Evolutionary conservation across 2,329 filamentous ascomycete species (phyloP), one percentile per base, ranked within the genome.

Genomic region (Calonectria hongkongensis): DNA sequence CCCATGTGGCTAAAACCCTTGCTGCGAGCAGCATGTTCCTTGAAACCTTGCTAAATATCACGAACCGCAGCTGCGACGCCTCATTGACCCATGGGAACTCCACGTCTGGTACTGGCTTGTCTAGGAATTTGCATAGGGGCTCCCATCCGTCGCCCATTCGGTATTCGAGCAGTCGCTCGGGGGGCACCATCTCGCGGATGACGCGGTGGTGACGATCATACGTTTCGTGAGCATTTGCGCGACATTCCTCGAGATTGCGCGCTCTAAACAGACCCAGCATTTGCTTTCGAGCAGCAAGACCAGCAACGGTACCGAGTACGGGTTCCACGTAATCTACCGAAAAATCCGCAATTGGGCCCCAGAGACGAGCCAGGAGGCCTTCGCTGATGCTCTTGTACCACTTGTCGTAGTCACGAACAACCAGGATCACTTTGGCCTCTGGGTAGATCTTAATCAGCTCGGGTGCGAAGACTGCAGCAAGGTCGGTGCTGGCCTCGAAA

Each of bases 51-150:
- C 51, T 72, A 0, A 41, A 21, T 1, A 79, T 64, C 7, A 66
- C 47, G 0, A 58, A 71, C 25, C 67, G 60, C 28, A 81, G n/a
- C 51, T 76, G 78, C 3, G 74, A 76, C 12, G 77, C 74, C 70
- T 83, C 81, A 16, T 85, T 84, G 1, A 82, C 75, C 70, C 76
- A 76, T 0, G 82, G 83, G 45, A 84, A 85, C 45, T 78, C 74
- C 2, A 70, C 73, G 4, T 79, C 76, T 0, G 84, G 85, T 15
- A 83, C 72, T 1, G 78, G 73, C 50, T 82, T 82, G 0, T 64
- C 83, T 16, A 86, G 66, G 56, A 86, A 85, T 30, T 78, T 70
- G 64, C 84, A 85, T 9, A 86, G 75, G 3, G 84, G 83, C 18
- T 41, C 81, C 83, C 84, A 85, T 1, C 85, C 85, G 2, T 83